Base-by-base conservation (phyloP, 176 grass and related monocot species). In the Olyra latifolia region DNA sequence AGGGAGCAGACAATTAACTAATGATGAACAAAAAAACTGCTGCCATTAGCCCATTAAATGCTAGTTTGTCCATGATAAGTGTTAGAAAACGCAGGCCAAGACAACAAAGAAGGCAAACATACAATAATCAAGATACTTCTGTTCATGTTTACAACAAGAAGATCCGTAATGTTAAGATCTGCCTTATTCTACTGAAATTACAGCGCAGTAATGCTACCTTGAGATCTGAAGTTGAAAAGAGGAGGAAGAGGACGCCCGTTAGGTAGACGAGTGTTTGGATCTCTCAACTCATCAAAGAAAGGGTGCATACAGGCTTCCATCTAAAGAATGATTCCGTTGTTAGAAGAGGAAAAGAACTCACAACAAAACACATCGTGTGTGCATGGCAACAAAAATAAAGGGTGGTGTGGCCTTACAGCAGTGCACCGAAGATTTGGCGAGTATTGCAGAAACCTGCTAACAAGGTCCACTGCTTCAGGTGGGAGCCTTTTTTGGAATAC, bases 261-360 rank as follows among this genome's bases (percentile, higher is more conserved):
- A 1, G 91, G 91, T 78, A 97, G 82, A 28, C 89, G 85, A 59
- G 89, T 87, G 62, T 91, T 92, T 52, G 95, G 95, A 45, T 94
- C 89, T 79, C 95, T 92, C 82, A 97, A 84, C 80, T 97, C 95
- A 19, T 94, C 89, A 77, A 97, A 97, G 82, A 97, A 97, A 63
- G 95, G 89, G 80, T 97, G 95, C 91, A 94, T 87, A 71, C 95
- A 97, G 32, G 91, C 91, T 85, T 94, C 95, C 83, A 97, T 69
- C 95, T 97, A 69, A 83, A 81, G 39, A 81, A 84, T 24, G 32
- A 6, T 4, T 47, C n/a, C 15, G 2, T 24, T 8, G 54, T 83
- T 65, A 90, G 28, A 89, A 69, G 20, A 74, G 8, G 1, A 63
- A 54, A 44, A 55, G 65, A 42, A 6, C n/a, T 70, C 42, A 71